Conservation (phyloP, 345 rosid species). For the Garcia nutans region DNA sequence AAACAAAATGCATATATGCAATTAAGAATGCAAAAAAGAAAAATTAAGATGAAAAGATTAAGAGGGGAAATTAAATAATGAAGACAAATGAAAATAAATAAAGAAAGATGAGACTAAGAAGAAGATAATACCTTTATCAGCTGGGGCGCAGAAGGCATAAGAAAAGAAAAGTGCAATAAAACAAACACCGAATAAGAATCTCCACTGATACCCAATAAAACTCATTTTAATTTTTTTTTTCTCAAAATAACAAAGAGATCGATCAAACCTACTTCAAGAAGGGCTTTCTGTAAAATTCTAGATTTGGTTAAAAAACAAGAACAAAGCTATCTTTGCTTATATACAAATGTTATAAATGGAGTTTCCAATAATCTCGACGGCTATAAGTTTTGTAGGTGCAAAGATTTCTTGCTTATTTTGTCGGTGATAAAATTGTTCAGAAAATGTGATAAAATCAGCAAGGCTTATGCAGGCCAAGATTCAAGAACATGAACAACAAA, state of each 20-base stretch:
- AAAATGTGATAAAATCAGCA: not conserved
- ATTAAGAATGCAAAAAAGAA: too few relatives aligned
- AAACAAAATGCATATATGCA: too few relatives aligned
- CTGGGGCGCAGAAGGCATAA: conserved; percentile 17
- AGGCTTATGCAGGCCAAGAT: not conserved
- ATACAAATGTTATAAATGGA: not conserved
- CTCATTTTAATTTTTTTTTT: not conserved
- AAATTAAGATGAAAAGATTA: too few relatives aligned
- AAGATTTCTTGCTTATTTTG: conserved; percentile 15
- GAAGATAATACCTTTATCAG: conserved; percentile 13
- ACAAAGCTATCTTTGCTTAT: not conserved
- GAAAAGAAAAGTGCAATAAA: conserved; percentile 14
- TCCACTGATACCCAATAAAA: not conserved
- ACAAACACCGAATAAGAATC: not conserved
- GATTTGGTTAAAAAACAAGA: not conserved
- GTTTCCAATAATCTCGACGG: conserved; percentile 22
- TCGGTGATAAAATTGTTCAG: not conserved
- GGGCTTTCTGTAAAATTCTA: not conserved
- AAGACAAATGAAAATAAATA: too few relatives aligned
- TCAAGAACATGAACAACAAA: conserved; percentile 8
- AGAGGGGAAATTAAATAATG: too few relatives aligned
- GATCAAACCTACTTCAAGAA: too few relatives aligned
- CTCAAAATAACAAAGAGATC: not conserved
- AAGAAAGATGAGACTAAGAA: not conserved
- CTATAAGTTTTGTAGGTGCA: conserved; percentile 15